Evolutionary conservation across 345 rosid genomes (phyloP).

Genomic region (Cardamine chenopodiifolia): DNA sequence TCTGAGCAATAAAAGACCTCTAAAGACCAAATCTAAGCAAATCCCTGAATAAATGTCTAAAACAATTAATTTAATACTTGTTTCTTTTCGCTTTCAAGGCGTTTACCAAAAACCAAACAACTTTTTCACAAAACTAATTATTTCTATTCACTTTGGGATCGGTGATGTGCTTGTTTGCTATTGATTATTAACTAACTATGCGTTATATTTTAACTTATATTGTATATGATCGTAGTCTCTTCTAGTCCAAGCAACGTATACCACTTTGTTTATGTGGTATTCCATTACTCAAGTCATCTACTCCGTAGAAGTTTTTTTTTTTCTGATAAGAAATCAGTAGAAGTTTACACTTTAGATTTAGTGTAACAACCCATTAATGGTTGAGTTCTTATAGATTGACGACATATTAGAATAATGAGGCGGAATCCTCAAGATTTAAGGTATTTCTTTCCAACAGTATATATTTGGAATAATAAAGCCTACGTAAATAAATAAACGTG

Average conservation of each 20-base stretch:
- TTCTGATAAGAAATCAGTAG: background rate
- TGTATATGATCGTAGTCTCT: conserved; percentile 28
- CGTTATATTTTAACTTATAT: background rate
- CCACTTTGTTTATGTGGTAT: conserved; percentile 30
- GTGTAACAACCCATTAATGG: background rate
- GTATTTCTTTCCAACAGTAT: too few relatives aligned
- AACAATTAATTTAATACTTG: conserved; percentile 7
- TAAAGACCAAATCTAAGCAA: conserved; percentile 64
- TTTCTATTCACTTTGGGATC: conserved; percentile 37
- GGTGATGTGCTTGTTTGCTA: conserved; percentile 37
- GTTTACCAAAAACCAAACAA: conserved; percentile 38
- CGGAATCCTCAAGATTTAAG: conserved; percentile 9
- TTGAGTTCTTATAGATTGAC: conserved; percentile 10
- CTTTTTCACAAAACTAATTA: conserved; percentile 33
- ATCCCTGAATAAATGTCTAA: conserved; percentile 58
- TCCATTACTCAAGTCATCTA: background rate
- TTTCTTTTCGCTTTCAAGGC: conserved; percentile 25
- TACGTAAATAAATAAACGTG: too few relatives aligned
- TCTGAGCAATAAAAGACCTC: conserved; percentile 34
- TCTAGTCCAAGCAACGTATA: conserved; percentile 27
- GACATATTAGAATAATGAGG: conserved; percentile 2
- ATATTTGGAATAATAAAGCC: too few relatives aligned
- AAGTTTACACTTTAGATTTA: conserved; percentile 23
- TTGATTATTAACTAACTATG: background rate
- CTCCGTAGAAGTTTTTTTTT: conserved; percentile 1